Conservation (phyloP, 306 rosid genomes). For the Castanea mollissima region DNA sequence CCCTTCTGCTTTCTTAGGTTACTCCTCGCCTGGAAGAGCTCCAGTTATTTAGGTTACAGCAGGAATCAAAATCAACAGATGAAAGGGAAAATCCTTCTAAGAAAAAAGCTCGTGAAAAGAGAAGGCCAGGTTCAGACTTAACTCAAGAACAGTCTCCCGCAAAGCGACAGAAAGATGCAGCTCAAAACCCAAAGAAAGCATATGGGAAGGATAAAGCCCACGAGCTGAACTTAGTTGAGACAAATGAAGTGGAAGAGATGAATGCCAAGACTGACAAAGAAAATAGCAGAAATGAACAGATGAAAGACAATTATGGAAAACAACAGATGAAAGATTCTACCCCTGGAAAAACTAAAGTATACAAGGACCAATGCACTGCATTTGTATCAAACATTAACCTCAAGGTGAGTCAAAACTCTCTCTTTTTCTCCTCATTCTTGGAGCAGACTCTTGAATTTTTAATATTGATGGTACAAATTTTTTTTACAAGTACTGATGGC, state of each 20-base stretch:
- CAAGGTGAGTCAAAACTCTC: constrained; percentile 39
- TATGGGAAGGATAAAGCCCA: constrained; percentile 44
- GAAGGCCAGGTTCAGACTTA: constrained; percentile 56
- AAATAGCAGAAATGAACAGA: constrained; percentile 32
- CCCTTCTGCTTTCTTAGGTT: constrained; percentile 41
- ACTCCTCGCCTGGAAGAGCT: constrained; percentile 78
- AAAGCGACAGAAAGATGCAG: constrained; percentile 59
- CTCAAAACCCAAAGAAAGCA: constrained; percentile 42
- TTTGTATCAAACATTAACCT: constrained; percentile 69
- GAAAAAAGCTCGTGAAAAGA: constrained; percentile 61
- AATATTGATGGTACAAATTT: background rate
- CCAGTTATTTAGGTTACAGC: constrained; percentile 56
- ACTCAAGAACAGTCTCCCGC: constrained; percentile 48
- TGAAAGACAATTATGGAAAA: too few species aligned
- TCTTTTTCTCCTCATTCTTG: background rate
- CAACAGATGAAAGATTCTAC: constrained; percentile 36
- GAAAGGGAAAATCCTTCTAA: constrained; percentile 52
- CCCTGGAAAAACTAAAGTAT: constrained; percentile 48
- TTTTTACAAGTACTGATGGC: constrained; percentile 9
- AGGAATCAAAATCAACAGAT: constrained; percentile 56
- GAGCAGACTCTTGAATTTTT: background rate
- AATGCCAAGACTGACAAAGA: constrained; percentile 33
- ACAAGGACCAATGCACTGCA: constrained; percentile 80
- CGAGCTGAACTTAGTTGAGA: constrained; percentile 32
- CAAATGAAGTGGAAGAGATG: constrained; percentile 32